A percentile compares a stretch with the other conserved stretches of the same genome.
These are phyloP conservation scores for Pichia sp. DNA, from an alignment of 1,139 yeast species.

Conservation along the genomic window DNA sequence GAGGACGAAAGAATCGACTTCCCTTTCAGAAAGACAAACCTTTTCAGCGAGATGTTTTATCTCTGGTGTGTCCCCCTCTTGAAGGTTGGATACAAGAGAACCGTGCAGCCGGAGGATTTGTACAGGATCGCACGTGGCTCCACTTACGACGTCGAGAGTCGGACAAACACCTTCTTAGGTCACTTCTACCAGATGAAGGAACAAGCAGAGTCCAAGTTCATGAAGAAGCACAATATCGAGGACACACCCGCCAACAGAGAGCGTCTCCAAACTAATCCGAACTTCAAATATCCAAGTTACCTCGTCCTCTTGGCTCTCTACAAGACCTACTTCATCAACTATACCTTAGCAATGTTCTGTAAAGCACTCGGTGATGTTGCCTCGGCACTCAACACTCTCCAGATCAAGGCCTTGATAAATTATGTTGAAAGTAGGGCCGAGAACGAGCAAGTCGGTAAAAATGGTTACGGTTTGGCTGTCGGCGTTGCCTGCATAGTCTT, in stretches of 20 bases:
- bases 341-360: conserved; percentile 41
- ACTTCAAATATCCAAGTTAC: conserved; percentile 39
- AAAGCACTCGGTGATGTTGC: conserved; percentile 48
- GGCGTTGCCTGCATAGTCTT: conserved; percentile 49
- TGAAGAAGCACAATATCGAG: conserved; percentile 26
- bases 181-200: conserved; percentile 39
- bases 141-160: conserved; percentile 41
- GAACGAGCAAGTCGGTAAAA: conserved; percentile 32
- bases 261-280: conserved; percentile 22
- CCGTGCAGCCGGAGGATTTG: conserved; percentile 61
- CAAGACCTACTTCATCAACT: conserved; percentile 53
- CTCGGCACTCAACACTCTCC: conserved; percentile 46
- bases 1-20: conserved; percentile 46
- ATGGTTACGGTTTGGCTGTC: conserved; percentile 60
- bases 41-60: conserved; percentile 41
- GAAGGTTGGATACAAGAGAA: conserved; percentile 62
- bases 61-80: conserved; percentile 60
- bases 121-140: conserved; percentile 50
- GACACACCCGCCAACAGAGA: conserved; percentile 27
- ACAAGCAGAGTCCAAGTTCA: conserved; percentile 31
- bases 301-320: conserved; percentile 46
- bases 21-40: conserved; percentile 38
- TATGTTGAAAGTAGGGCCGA: conserved; percentile 42
- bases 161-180: conserved; percentile 39
- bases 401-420: conserved; percentile 50